phyloP scores from a whole-genome alignment of 305 asterid genomes.

The Nicotiana rustica region DNA sequence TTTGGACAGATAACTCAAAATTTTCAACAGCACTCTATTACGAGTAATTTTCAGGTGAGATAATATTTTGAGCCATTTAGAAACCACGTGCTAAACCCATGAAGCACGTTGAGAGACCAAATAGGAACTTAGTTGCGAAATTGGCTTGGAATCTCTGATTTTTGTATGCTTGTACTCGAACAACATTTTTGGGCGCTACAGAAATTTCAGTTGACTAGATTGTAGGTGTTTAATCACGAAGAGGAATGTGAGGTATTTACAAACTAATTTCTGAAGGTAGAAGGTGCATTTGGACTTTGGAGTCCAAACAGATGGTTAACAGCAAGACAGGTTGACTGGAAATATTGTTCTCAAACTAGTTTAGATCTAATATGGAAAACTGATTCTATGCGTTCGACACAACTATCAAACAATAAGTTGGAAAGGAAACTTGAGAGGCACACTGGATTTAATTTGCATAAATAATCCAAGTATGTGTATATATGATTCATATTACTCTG shows the following conservation, averaged over 20 bases:
- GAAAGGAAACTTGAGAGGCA: slow-evolving; percentile 13
- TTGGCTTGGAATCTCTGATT: slow-evolving; percentile 7
- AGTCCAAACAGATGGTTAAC: slow-evolving; percentile 2
- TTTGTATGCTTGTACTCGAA: not conserved
- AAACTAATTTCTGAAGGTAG: not conserved
- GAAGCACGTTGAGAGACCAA: not conserved
- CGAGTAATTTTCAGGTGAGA: not conserved
- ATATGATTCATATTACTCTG: not conserved
- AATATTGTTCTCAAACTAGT: not conserved
- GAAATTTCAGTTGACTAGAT: not conserved
- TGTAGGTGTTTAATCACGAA: slow-evolving; percentile 11
- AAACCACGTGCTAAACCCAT: not conserved
- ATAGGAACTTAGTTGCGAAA: not conserved
- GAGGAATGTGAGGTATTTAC: not conserved
- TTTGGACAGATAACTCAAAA: not conserved
- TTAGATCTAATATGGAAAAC: not conserved
- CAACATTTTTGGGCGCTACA: not conserved
- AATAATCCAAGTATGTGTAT: not conserved
- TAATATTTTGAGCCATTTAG: not conserved
- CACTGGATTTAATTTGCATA: slow-evolving; percentile 7
- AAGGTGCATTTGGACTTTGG: slow-evolving; percentile 22
- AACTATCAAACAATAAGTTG: not conserved
- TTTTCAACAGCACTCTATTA: not conserved
- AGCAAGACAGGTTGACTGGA: not conserved
- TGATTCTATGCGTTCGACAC: not conserved